phyloP scores from a whole-genome alignment of 2,329 filamentous ascomycete genomes.

The Aspergillus hiratsukae region DNA sequence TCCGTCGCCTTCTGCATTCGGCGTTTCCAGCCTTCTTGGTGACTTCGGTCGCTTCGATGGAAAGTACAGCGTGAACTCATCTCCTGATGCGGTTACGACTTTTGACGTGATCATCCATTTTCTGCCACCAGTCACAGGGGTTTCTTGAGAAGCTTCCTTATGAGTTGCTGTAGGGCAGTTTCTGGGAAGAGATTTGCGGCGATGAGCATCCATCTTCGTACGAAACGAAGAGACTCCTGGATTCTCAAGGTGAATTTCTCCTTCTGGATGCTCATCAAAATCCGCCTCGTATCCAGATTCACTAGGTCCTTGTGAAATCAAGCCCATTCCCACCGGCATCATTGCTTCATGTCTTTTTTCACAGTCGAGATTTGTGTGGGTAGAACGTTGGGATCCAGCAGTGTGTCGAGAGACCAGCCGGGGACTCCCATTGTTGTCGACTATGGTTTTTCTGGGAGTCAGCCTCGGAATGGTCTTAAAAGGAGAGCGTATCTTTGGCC shows the following conservation, averaged over 20 bases:
- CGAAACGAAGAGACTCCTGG: background rate
- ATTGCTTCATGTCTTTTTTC: background rate
- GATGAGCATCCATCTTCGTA: background rate
- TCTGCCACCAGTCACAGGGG: background rate
- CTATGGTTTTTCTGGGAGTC: constrained; percentile 18
- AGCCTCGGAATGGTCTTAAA: background rate
- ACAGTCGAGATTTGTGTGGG: background rate
- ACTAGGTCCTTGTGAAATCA: background rate
- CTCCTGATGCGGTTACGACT: background rate
- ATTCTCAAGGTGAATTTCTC: background rate
- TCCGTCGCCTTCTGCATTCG: background rate
- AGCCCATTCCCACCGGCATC: background rate
- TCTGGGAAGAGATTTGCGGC: background rate
- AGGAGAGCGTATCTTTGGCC: background rate
- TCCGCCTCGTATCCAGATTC: constrained; percentile 9
- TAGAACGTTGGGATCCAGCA: background rate
- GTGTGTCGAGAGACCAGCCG: constrained; percentile 12
- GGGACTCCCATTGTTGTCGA: constrained; percentile 37
- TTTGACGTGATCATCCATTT: background rate
- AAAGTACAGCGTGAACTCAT: background rate
- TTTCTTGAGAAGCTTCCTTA: no score
- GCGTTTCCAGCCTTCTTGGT: background rate
- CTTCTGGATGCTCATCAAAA: background rate
- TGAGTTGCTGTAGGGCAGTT: background rate
- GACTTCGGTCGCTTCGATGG: background rate